phyloP scores from a whole-genome alignment of 257 asterid species.

The Coffea eugenioides region DNA sequence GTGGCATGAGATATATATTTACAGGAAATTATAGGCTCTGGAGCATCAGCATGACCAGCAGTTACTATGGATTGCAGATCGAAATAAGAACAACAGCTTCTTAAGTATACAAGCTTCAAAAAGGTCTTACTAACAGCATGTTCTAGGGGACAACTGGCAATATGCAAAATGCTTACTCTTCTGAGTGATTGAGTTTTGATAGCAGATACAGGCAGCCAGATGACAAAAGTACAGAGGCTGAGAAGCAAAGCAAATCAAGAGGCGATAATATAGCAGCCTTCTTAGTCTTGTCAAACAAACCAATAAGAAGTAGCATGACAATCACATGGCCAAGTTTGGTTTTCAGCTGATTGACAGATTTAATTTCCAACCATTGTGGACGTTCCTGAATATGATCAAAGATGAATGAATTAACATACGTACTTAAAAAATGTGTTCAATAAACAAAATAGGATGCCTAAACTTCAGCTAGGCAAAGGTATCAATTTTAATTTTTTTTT shows the following conservation, averaged over 20 bases:
- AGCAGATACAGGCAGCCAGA: constrained; percentile 78
- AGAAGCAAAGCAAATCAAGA: constrained; percentile 80
- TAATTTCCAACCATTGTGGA: constrained; percentile 82
- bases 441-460: no score
- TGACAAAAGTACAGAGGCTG: constrained; percentile 72
- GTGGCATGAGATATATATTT: no score
- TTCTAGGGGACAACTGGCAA: background rate
- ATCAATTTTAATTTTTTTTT: no score
- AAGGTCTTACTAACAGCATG: no score
- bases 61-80: no score
- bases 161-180: constrained; percentile 7
- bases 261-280: constrained; percentile 73
- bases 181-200: constrained; percentile 50
- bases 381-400: constrained; percentile 53
- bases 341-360: constrained; percentile 76
- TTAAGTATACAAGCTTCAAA: no score
- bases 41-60: no score
- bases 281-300: constrained; percentile 87
- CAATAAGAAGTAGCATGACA: constrained; percentile 90
- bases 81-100: no score
- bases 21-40: no score
- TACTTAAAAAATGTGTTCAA: no score
- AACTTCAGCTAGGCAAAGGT: no score
- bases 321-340: constrained; percentile 90
- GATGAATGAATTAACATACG: no score